Evolutionary conservation across 306 rosid genomes (phyloP), one percentile per base, ranked within the genome.

Genomic region (Acacia acuminata): DNA sequence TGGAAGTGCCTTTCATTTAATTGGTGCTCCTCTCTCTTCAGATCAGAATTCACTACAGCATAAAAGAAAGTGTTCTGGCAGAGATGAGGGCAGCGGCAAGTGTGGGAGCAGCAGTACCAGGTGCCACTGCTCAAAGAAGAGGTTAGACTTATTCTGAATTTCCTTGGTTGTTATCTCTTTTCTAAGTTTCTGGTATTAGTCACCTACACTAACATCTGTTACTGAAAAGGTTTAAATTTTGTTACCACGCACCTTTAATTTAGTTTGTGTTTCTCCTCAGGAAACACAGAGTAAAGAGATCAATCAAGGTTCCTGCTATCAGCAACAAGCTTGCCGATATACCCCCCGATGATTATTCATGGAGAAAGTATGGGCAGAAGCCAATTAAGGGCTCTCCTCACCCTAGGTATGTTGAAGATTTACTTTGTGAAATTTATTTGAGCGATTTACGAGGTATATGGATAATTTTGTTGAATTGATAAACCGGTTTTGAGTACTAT

Each of bases 311-410:
- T 64, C 93, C 97, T 51, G 98, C 97, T 38, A 91, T 92, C 65
- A 92, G 98, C 82, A 91, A 89, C 94, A 92, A 92, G 84, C 95
- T 94, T 73, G 97, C 98, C 1, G 96, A 94, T 90, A 94, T 94
- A 43, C 98, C 98, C 76, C 89, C 97, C 3, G 98, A 94, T 86
- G 97, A 92, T 88, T 94, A 89, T 84, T 92, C 98, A 60, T 94
- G 98, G 97, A 91, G 98, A 90, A 94, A 94, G 82, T 94, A 94
- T 22, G 98, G 98, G 48, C 97, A 92, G 94, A 94, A 94, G 94
- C 97, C 98, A 45, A 94, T 94, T 88, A 94, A 94, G 91, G 98
- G 98, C 20, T 94, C 98, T 50, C 98, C 98, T 73, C 97, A 94
- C 77, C 98, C 98, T 50, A 90, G 97, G 98, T 94, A 87, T 79